These are phyloP conservation scores for Thraustochytrium striatum DNA, from an alignment of 352 stramenopile species.

Conservation along the genomic window DNA sequence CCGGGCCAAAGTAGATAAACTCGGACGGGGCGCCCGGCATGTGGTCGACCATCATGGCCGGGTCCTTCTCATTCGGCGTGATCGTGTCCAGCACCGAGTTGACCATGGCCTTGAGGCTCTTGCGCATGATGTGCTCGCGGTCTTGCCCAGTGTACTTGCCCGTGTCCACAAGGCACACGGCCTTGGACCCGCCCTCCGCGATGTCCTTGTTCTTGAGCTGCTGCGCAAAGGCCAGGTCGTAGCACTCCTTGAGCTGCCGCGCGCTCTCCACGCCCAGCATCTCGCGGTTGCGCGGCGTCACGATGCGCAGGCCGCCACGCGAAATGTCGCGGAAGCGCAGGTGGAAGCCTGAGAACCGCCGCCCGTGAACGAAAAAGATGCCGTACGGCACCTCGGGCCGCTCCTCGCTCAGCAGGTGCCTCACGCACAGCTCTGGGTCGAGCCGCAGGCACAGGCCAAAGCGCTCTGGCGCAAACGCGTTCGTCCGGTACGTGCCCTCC, in stretches of 20 bases:
- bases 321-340: slow-evolving; percentile 94
- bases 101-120: slow-evolving; percentile 92
- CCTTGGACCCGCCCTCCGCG: slow-evolving; percentile 94
- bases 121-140: slow-evolving; percentile 76
- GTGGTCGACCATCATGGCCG: slow-evolving; percentile 70
- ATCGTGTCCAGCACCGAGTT: slow-evolving; percentile 94
- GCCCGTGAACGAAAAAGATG: slow-evolving; percentile 88
- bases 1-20: slow-evolving; percentile 92
- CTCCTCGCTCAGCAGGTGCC: slow-evolving; percentile 53
- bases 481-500: slow-evolving; percentile 59
- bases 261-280: slow-evolving; percentile 71
- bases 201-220: slow-evolving; percentile 99
- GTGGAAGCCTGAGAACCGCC: slow-evolving; percentile 95
- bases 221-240: slow-evolving; percentile 90
- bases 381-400: slow-evolving; percentile 82
- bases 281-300: slow-evolving; percentile 84
- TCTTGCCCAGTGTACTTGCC: slow-evolving; percentile 73
- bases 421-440: slow-evolving; percentile 69
- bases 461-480: slow-evolving; percentile 74
- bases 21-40: slow-evolving; percentile 70
- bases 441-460: slow-evolving; percentile 74
- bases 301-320: slow-evolving; percentile 89
- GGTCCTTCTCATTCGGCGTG: slow-evolving; percentile 78
- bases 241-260: slow-evolving; percentile 93
- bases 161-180: slow-evolving; percentile 88